Evolutionary conservation across 164 flowering plant genomes (phyloP).

Genomic region (Stephania cephalantha): DNA sequence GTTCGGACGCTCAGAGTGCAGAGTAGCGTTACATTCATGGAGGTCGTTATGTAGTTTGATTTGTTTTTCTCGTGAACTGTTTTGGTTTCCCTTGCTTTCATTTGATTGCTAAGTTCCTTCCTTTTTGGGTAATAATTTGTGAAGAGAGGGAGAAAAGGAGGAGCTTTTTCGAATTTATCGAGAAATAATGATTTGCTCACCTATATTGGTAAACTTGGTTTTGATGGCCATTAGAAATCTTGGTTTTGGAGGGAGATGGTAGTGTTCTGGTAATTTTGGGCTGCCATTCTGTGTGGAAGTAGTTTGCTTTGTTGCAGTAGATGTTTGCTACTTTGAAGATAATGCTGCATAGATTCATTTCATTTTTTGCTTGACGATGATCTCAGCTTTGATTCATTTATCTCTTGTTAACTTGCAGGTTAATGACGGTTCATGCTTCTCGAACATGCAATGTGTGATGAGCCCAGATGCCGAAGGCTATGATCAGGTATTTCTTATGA

Average conservation of each 20-base stretch:
- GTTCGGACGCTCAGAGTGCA: conserved; percentile 82
- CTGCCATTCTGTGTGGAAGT: neutral
- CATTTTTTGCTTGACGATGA: neutral
- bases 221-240: neutral
- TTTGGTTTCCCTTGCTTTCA: neutral
- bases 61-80: neutral
- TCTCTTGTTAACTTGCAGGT: conserved; percentile 33
- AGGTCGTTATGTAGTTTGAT: conserved; percentile 33
- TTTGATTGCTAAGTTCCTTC: too few relatives aligned
- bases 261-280: neutral
- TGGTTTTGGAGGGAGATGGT: neutral
- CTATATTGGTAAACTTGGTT: too few relatives aligned
- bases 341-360: neutral
- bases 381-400: neutral
- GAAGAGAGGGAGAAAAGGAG: too few relatives aligned
- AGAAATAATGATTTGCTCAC: too few relatives aligned
- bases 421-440: conserved; percentile 96
- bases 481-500: conserved; percentile 60
- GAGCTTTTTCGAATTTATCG: too few relatives aligned
- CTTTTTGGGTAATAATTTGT: too few relatives aligned
- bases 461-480: conserved; percentile 79
- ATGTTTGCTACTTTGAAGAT: neutral
- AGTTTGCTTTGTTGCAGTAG: neutral
- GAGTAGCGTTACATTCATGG: conserved; percentile 77
- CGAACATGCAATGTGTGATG: conserved; percentile 96